These are phyloP conservation scores for Hypoxylon rickii DNA, from an alignment of 495 filamentous ascomycete genomes.

Conservation along the genomic window DNA sequence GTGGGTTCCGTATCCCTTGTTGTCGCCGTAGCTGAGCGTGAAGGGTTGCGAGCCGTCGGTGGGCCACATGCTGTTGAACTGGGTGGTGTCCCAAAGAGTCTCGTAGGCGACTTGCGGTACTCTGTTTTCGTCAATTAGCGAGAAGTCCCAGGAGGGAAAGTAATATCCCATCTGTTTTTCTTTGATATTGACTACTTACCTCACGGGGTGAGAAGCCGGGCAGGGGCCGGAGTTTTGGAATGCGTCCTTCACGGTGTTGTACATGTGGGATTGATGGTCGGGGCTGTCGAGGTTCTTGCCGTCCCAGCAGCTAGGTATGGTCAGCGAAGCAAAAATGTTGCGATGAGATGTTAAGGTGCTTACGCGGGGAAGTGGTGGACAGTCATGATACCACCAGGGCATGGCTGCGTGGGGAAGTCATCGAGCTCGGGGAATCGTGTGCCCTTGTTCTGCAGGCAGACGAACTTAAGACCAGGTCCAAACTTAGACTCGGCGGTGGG, in stretches of 20 bases:
- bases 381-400: constrained; percentile 55
- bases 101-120: constrained; percentile 58
- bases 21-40: constrained; percentile 50
- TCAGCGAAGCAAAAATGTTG: background rate
- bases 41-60: constrained; percentile 52
- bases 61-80: constrained; percentile 54
- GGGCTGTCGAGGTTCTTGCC: constrained; percentile 61
- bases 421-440: constrained; percentile 53
- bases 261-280: constrained; percentile 62
- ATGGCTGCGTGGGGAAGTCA: constrained; percentile 52
- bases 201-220: constrained; percentile 54
- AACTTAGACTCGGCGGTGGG: constrained; percentile 41
- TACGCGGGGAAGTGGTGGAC: constrained; percentile 59
- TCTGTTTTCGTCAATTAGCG: no score
- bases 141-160: no score
- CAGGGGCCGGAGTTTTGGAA: constrained; percentile 52
- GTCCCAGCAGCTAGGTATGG: constrained; percentile 55
- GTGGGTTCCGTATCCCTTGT: constrained; percentile 51
- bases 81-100: constrained; percentile 56
- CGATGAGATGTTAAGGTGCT: constrained; percentile 11
- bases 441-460: constrained; percentile 51
- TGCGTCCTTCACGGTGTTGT: constrained; percentile 50
- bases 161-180: no score
- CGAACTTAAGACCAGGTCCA: constrained; percentile 51
- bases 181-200: no score